Evolutionary conservation across 176 grass and related monocot genomes (phyloP).

Genomic region (Cenchrus fungigraminus): DNA sequence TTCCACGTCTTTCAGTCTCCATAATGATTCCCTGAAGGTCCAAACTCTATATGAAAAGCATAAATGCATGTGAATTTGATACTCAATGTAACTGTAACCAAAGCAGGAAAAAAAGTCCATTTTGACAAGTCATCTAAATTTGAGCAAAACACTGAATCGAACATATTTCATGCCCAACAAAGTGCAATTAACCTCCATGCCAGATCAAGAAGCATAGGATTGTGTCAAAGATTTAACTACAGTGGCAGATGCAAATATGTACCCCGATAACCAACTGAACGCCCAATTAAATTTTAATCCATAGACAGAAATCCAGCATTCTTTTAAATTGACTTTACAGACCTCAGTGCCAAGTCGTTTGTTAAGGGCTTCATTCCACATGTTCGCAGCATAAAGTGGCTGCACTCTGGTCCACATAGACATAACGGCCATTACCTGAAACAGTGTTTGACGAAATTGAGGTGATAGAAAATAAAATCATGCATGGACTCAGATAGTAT

Average conservation of each 20-base stretch:
- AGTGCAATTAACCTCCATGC: not conserved
- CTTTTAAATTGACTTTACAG: constrained; percentile 1
- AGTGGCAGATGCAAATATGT: constrained; percentile 2
- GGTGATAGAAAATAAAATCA: not conserved
- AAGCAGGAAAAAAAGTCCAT: not conserved
- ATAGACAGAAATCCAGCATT: not conserved
- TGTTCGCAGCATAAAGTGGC: constrained; percentile 91
- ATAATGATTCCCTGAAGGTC: constrained; percentile 83
- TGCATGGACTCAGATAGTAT: not conserved
- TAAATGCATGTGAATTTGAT: constrained; percentile 35
- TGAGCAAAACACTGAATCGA: not conserved
- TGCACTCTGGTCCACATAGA: constrained; percentile 99
- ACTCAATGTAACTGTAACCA: constrained; percentile 22
- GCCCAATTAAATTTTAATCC: not conserved
- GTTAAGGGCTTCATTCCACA: constrained; percentile 99
- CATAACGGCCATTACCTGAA: constrained; percentile 95
- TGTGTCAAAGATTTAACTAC: not conserved
- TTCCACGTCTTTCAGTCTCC: constrained; percentile 85
- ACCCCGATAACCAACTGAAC: constrained; percentile 7
- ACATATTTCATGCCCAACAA: constrained; percentile 1
- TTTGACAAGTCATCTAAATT: constrained; percentile 10
- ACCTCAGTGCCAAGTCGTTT: constrained; percentile 97
- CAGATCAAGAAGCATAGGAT: not conserved
- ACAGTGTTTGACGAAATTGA: constrained; percentile 29
- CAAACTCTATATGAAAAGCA: constrained; percentile 60